These are phyloP conservation scores for Acephala macrosclerotiorum DNA, from an alignment of 2,329 filamentous ascomycete species.

Conservation along the genomic window DNA sequence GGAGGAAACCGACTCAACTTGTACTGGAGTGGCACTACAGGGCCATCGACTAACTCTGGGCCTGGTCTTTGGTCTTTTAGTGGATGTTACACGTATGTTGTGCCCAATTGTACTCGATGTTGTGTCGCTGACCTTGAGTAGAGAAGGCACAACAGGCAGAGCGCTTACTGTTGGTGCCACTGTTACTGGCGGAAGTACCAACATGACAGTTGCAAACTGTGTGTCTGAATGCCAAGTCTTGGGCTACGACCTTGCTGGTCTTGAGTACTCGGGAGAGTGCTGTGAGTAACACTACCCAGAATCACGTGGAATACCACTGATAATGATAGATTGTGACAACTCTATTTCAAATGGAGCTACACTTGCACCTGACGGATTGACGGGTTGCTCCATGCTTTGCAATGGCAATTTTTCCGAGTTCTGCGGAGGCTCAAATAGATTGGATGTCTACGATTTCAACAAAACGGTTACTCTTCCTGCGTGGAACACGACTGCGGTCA, in stretches of 20 bases:
- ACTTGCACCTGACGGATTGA: conserved; percentile 29
- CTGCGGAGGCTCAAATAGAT: conserved; percentile 34
- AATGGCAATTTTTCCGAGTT: conserved; percentile 36
- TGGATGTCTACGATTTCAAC: conserved; percentile 31
- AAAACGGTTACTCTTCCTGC: conserved; percentile 24
- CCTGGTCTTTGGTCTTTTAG: conserved; percentile 24
- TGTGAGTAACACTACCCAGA: not conserved
- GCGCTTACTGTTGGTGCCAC: conserved; percentile 21
- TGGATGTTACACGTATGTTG: conserved; percentile 29
- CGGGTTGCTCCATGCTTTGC: conserved; percentile 40
- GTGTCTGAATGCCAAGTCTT: conserved; percentile 22
- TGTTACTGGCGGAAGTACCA: conserved; percentile 23
- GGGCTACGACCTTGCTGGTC: conserved; percentile 50
- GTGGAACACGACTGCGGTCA: conserved; percentile 17
- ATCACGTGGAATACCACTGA: conserved; percentile 1
- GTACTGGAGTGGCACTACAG: conserved; percentile 32
- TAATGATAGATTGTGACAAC: conserved; percentile 26
- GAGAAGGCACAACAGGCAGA: conserved; percentile 27
- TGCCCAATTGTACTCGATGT: not conserved
- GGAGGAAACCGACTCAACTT: conserved; percentile 37
- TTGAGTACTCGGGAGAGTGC: conserved; percentile 33
- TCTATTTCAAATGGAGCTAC: conserved; percentile 26
- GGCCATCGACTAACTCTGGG: conserved; percentile 26
- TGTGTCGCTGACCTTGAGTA: not conserved
- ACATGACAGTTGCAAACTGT: conserved; percentile 32